Evolutionary conservation across 2,329 filamentous ascomycete genomes (phyloP).

Genomic region (Cladosporium sp.): DNA sequence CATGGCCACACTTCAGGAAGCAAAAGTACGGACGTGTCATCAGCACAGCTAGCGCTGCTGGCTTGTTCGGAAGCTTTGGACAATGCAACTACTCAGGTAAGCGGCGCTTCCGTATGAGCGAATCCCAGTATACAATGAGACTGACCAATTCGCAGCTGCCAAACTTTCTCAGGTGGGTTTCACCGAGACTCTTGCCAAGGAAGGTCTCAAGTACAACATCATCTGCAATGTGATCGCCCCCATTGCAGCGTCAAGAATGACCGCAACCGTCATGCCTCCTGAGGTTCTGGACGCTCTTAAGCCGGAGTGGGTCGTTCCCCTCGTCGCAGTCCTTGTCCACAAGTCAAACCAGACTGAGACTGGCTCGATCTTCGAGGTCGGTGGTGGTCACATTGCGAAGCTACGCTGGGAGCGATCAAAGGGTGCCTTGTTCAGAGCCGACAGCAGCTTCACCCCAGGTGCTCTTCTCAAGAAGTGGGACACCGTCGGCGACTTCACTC

Average conservation of each 20-base stretch:
- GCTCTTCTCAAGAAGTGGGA: conserved; percentile 88
- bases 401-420: conserved; percentile 89
- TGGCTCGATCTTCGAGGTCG: conserved; percentile 88
- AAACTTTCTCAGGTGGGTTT: conserved; percentile 95
- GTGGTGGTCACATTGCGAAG: conserved; percentile 89
- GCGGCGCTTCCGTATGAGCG: conserved; percentile 36
- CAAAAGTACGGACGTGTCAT: conserved; percentile 97
- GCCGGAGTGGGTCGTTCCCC: conserved; percentile 91
- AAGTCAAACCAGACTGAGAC: conserved; percentile 77
- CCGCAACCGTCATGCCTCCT: conserved; percentile 90
- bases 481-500: conserved; percentile 78
- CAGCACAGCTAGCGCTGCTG: conserved; percentile 94
- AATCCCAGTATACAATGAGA: too few relatives aligned
- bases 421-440: conserved; percentile 84
- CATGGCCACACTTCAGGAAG: conserved; percentile 97
- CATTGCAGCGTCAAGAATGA: conserved; percentile 93
- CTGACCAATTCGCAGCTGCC: conserved; percentile 56
- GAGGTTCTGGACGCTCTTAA: conserved; percentile 80
- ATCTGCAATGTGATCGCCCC: conserved; percentile 91
- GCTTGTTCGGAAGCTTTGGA: conserved; percentile 91
- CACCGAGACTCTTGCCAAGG: conserved; percentile 95
- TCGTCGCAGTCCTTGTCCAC: conserved; percentile 86
- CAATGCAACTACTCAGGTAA: conserved; percentile 81
- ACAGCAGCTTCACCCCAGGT: conserved; percentile 80
- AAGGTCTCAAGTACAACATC: conserved; percentile 97